Percentiles rank a stretch among this genome's conserved stretches.
Evolutionary conservation across 768 basidiomycete genomes (phyloP).

Genomic region (Leccinum obscurum): DNA sequence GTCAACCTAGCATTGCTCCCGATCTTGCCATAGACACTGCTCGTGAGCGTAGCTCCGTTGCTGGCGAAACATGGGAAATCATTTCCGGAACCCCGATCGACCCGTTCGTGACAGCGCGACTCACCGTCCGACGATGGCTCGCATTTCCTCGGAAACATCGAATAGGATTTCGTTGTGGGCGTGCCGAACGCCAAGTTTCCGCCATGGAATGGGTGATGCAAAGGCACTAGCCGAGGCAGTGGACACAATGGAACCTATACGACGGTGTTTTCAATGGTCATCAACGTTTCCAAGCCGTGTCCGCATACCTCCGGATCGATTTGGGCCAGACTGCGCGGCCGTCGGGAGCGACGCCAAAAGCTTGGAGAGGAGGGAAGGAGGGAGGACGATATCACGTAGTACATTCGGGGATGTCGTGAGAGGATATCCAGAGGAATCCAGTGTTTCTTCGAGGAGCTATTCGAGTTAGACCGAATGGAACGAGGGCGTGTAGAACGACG

Average conservation of each 20-base stretch:
- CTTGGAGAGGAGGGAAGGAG: conserved; percentile 83
- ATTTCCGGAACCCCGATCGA: background rate
- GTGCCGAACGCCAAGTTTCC: conserved; percentile 79
- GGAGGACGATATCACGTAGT: conserved; percentile 89
- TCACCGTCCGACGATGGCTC: conserved; percentile 41
- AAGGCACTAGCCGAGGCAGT: conserved; percentile 52
- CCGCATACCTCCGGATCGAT: conserved; percentile 29
- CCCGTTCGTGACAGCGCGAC: background rate
- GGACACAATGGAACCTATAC: conserved; percentile 35
- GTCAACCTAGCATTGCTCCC: conserved; percentile 76
- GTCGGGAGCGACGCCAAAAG: conserved; percentile 44
- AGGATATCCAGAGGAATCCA: conserved; percentile 90
- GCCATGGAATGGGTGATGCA: conserved; percentile 92
- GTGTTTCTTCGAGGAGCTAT: conserved; percentile 91
- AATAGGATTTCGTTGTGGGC: conserved; percentile 92
- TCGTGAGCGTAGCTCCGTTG: conserved; percentile 64
- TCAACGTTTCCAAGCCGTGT: background rate
- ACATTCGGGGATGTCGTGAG: conserved; percentile 89
- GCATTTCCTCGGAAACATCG: conserved; percentile 82
- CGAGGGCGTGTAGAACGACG: background rate
- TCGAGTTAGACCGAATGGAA: conserved; percentile 3
- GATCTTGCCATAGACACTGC: conserved; percentile 75
- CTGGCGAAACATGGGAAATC: conserved; percentile 36
- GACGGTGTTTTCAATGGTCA: background rate
- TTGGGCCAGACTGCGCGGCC: conserved; percentile 26